Evolutionary conservation across 768 basidiomycete species (phyloP), one percentile per base, ranked within the genome.

Genomic region (Kwoniella sp.): DNA sequence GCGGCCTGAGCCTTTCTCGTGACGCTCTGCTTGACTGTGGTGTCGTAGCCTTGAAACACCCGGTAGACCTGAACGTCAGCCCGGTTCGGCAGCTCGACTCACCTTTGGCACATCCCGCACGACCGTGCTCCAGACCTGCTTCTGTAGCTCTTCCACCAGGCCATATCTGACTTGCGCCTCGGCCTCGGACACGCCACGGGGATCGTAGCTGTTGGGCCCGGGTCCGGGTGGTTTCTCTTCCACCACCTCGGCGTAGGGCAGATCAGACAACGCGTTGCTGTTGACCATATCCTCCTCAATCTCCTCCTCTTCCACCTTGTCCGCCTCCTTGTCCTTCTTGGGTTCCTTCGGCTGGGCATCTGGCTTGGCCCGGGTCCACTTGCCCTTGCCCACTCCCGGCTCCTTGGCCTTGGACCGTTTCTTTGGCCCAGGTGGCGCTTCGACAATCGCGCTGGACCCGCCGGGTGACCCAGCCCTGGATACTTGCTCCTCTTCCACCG

Each of bases 61-160:
- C 67, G 40, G 40, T 69, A 69, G 25, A 68, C 50, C 65, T 67
- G 44, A 3, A 17, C 32, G 25, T n/a, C n/a, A n/a, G n/a, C n/a
- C n/a, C n/a, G n/a, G n/a, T n/a, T n/a, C n/a, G n/a, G 5, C 11
- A 29, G 15, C n/a, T 19, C 33, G 29, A 57, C 57, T 39, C 38
- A 69, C 67, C 60, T 53, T 63, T 14, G 67, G 67, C 2, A 69
- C 50, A 60, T 69, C 67, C 43, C 56, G 45, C 11, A 66, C 64
- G 17, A 69, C 52, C 15, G 26, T 50, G n/a, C 34, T 43, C 67
- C 67, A 69, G 37, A 50, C 58, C 33, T 47, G 49, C 40, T 52
- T 55, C 57, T 66, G 62, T 23, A 66, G 28, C 11, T 69, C 67
- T 39, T 66, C 67, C 23, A 66, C 67, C 20, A 60, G 20, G 1